Base-by-base conservation (phyloP, 208 protist species). In the Trichomonas tenax region DNA sequence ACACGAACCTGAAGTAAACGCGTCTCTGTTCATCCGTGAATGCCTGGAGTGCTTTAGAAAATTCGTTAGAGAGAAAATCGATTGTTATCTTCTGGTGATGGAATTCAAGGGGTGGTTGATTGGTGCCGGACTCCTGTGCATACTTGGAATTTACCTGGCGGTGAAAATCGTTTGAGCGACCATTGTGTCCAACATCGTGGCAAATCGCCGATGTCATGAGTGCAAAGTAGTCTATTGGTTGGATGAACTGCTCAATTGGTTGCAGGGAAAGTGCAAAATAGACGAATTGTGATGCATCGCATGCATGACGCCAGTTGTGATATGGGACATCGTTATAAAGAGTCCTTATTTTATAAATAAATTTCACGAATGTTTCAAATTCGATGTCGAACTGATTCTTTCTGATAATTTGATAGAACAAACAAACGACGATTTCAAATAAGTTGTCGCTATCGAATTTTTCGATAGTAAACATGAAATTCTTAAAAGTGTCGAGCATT, bases 151-250 rank as follows among this genome's bases (percentile, higher is more conserved):
- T 97, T 11, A 98, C 98, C 96, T 98, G 98, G 26, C 98, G 97
- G 96, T 99, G 98, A 96, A 99, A 99, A 96, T 98, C 98, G 97
- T 99, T 99, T 97, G 99, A 99, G 38, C 99, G 95, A 38, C 99
- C 99, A 0, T 98, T 98, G 97, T 99, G 99, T 96, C 99, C 98
- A 97, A 98, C 98, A 97, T 99, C 99, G 97, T 99, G 99, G 90
- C 99, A 98, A 38, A 98, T 97, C 31, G 98, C 98, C 34, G 98
- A 97, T n/a, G 99, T 97, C 21, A 99, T 21, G 17, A 97, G 96
- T 0, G 98, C 98, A 21, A 99, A 97, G 17, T 98, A 96, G 95
- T 99, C 98, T 89, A 98, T 89, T 17, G 34, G 23, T 21, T 84
- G 96, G 9, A 98, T 46, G 21, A 96, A 86, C 15, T 98, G 97